A percentile compares a stretch with the other conserved stretches of the same genome.
Evolutionary conservation across 2,329 filamentous ascomycete genomes (phyloP).

Genomic region (Diaporthe velutina): DNA sequence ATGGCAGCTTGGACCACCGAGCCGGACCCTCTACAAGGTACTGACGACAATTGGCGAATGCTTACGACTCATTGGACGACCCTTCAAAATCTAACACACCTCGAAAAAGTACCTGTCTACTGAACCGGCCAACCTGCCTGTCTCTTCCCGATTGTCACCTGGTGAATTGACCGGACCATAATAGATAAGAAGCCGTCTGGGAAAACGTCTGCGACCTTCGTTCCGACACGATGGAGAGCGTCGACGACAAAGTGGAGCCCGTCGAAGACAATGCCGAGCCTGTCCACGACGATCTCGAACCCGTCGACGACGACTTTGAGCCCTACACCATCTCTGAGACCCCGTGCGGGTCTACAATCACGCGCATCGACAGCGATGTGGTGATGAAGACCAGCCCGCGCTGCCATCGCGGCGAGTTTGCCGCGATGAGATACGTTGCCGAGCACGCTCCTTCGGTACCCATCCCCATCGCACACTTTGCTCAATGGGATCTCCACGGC

Average conservation of each 20-base stretch:
- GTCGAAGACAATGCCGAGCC: not conserved
- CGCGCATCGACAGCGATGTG: not conserved
- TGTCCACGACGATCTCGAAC: not conserved
- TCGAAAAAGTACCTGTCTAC: too few relatives aligned
- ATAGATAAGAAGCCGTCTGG: not conserved
- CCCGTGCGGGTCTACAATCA: not conserved
- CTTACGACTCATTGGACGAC: too few relatives aligned
- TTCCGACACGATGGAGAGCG: not conserved
- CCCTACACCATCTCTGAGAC: not conserved
- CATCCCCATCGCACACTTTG: not conserved
- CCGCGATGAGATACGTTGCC: not conserved
- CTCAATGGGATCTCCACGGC: not conserved
- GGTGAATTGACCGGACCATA: not conserved
- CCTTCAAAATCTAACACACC: too few relatives aligned
- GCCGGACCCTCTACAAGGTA: too few relatives aligned
- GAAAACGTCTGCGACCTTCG: not conserved
- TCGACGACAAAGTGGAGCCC: not conserved
- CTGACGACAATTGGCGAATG: too few relatives aligned
- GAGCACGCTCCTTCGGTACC: not conserved
- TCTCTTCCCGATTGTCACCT: not conserved
- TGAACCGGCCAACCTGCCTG: too few relatives aligned
- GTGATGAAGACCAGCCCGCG: not conserved
- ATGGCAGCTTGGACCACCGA: too few relatives aligned
- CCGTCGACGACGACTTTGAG: not conserved
- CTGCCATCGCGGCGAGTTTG: not conserved